Evolutionary conservation across 2,329 filamentous ascomycete genomes (phyloP), one percentile per base, ranked within the genome.

Genomic region (Trichocomaceae sp.): DNA sequence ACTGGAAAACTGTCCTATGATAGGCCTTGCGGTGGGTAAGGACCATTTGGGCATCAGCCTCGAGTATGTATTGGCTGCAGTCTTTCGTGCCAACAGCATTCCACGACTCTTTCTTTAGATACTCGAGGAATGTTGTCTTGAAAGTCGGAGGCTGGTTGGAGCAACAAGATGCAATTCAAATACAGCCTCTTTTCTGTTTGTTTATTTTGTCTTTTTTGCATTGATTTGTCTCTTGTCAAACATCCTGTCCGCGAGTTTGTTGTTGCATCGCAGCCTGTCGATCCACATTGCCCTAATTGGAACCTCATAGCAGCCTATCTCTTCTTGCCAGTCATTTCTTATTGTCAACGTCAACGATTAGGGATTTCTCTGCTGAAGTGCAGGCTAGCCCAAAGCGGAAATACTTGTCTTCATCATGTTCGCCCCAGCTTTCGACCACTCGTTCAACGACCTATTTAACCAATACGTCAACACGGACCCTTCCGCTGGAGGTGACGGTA

Each of bases 371-470:
- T 56, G 26, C n/a, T 60, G n/a, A n/a, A n/a, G n/a, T 46, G 12
- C 48, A 44, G 63, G 56, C 53, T 68, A 61, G 62, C 66, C 63
- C 64, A 66, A 68, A 71, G 71, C 76, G 60, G 68, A 70, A 73
- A 78, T 72, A 81, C 45, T 33, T 15, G 74, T 74, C 57, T 68
- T 71, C 63, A 76, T 78, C 55, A 78, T 78, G 72, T 75, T 79
- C 61, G 70, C 70, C 57, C 70, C 74, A 60, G 63, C 64, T 53
- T 72, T 70, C 50, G 72, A 77, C 58, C 81, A 83, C 65, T 75
- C 81, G 57, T 78, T 77, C 69, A 79, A 80, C 69, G 79, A 80
- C 67, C 75, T 85, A 69, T 84, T 86, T 74, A 80, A 83, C 63
- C 78, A 83, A 66, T 84, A 82, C 66, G 75, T 84, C 67, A 77